Conservation (phyloP, 139 green algal genomes). For the Gonium pectorale region DNA sequence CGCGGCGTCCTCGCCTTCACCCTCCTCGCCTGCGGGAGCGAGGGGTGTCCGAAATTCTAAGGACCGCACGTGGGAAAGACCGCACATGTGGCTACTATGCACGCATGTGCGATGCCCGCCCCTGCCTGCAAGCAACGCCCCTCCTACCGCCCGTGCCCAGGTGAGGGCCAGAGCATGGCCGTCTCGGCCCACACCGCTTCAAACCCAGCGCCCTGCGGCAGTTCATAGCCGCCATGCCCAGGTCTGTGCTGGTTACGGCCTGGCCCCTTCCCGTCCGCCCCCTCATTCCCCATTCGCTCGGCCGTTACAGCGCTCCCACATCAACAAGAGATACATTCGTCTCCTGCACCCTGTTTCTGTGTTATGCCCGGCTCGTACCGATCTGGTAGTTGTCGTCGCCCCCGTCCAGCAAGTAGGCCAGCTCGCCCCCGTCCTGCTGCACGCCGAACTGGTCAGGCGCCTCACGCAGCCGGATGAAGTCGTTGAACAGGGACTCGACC, state of each 20-base stretch:
- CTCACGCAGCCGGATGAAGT: slow-evolving; percentile 61
- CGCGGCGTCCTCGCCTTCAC: background rate
- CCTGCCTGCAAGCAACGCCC: background rate
- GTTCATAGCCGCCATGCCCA: no score
- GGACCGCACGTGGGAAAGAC: background rate
- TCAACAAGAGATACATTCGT: no score
- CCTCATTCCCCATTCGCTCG: background rate
- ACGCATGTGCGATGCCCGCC: background rate
- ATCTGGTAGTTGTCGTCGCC: slow-evolving; percentile 54
- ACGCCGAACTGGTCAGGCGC: background rate
- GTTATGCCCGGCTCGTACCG: background rate
- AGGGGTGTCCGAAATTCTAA: background rate
- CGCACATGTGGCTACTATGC: background rate
- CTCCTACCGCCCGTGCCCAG: no score
- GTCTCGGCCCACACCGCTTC: no score
- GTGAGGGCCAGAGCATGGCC: no score
- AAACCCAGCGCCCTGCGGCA: no score
- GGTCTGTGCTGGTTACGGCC: background rate
- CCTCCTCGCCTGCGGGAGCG: background rate
- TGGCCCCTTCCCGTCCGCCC: background rate
- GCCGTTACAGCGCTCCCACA: no score
- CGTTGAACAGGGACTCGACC: slow-evolving; percentile 65
- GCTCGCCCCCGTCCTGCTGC: background rate
- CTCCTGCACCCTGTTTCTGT: background rate
- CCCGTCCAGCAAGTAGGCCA: slow-evolving; percentile 28